Evolutionary conservation across 2,329 filamentous ascomycete species (phyloP), one percentile per base, ranked within the genome.

Genomic region (Raffaelea deltoideospora): DNA sequence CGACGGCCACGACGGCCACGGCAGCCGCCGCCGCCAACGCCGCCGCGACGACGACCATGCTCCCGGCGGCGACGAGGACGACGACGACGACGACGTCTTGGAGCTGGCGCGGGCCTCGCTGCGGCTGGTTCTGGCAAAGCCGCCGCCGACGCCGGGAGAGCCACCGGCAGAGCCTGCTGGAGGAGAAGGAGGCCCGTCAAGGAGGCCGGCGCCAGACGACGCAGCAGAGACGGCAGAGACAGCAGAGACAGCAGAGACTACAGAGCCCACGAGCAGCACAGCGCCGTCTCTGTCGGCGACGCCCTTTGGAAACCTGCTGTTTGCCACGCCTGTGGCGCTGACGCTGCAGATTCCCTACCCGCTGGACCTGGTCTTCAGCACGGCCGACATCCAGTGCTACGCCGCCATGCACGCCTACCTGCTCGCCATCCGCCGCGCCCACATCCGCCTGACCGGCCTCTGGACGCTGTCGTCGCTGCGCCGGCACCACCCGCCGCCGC

Each of bases 331-430:
- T 0, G 79, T 78, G 5, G 60, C 64, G 3, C 64, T 98, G 29
- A 73, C 69, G 1, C 65, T 94, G 44, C 72, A 78, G 28, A 74
- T 93, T 9, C 71, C 72, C 3, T 78, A 81, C 3, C 87, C 90
- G 0, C 59, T 96, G 5, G 87, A 96, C 51, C 69, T 98, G 22
- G 93, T 96, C 49, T 71, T 96, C 21, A 76, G 81, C 10, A 63
- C 71, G 4, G 65, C 76, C 1, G 87, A 96, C 49, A 59, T 93
- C 10, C 70, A 79, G 34, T 71, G 73, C 1, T 98, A 96, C 55
- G 81, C 85, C 0, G 68, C 69, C n/a, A 78, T 95, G 42, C 86
- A 92, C 53, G 72, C 84, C 2, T 96, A 95, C 48, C 69, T 98
- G 0, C 62, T 95, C 10, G 81, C 84, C 1, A 76, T 96, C 43